These are phyloP conservation scores for Coelastrella sp. DNA, from an alignment of 139 green algal species.

Conservation along the genomic window DNA sequence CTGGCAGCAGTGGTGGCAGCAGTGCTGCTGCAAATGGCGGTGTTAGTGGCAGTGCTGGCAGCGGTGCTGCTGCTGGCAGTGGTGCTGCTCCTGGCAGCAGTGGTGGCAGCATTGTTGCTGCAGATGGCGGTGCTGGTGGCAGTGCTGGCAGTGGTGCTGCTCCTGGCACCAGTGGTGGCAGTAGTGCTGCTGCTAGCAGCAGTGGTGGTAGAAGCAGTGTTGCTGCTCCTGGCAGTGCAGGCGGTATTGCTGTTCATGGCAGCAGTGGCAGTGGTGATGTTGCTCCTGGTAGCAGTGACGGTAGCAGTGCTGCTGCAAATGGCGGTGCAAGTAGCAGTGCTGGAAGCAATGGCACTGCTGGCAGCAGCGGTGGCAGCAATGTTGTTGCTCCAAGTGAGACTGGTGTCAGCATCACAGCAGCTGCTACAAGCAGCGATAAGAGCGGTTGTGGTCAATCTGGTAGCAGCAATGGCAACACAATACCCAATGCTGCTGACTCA, in stretches of 20 bases:
- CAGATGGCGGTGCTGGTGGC: not conserved
- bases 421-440: not conserved
- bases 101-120: not conserved
- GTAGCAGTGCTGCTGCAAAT: not conserved
- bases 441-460: too few species aligned
- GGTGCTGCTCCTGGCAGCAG: not conserved
- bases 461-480: too few species aligned
- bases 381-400: not conserved
- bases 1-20: too few species aligned
- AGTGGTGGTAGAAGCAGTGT: too few species aligned
- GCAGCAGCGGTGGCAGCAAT: not conserved
- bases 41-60: conserved; percentile 9
- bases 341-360: not conserved
- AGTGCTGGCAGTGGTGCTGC: not conserved
- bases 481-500: not conserved
- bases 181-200: too few species aligned
- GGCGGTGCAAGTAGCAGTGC: not conserved
- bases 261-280: too few species aligned
- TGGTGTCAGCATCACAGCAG: not conserved
- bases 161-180: conserved; percentile 37
- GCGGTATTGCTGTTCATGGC: too few species aligned
- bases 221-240: too few species aligned
- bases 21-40: not conserved
- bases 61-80: not conserved
- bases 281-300: not conserved